Evolutionary conservation across 2,329 filamentous ascomycete genomes (phyloP).

Genomic region (Fusarium globosum): DNA sequence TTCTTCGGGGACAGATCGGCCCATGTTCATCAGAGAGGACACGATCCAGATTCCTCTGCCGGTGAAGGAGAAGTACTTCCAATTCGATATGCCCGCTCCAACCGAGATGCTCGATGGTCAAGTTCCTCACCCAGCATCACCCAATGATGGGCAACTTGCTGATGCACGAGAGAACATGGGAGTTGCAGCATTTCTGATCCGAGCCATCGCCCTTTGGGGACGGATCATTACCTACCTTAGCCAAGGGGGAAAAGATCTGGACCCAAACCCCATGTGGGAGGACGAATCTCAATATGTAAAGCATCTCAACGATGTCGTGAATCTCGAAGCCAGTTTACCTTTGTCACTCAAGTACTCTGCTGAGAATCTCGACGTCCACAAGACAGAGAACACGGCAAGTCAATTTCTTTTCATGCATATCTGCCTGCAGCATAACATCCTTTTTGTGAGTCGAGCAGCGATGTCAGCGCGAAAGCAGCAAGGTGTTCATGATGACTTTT

Average conservation of each 20-base stretch:
- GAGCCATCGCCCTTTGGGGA: conserved; percentile 88
- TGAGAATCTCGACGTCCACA: conserved; percentile 87
- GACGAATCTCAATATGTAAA: conserved; percentile 79
- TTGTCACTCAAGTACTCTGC: conserved; percentile 76
- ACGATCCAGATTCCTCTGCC: conserved; percentile 90
- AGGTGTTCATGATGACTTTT: conserved; percentile 81
- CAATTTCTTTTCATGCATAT: conserved; percentile 95
- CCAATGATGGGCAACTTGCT: conserved; percentile 71
- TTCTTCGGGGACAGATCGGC: conserved; percentile 92
- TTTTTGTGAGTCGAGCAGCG: conserved; percentile 91
- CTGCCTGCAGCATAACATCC: conserved; percentile 85
- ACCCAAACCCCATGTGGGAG: conserved; percentile 83
- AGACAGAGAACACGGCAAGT: conserved; percentile 85
- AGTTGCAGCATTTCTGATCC: conserved; percentile 89
- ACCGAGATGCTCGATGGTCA: conserved; percentile 85
- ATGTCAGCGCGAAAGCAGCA: conserved; percentile 76
- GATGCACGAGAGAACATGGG: conserved; percentile 89
- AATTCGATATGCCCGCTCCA: conserved; percentile 87
- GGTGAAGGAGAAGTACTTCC: conserved; percentile 89
- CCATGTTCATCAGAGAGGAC: conserved; percentile 90
- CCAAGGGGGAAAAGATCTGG: conserved; percentile 84
- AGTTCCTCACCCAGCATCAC: conserved; percentile 70
- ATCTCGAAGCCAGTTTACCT: conserved; percentile 77
- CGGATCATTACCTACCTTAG: conserved; percentile 90
- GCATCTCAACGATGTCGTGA: conserved; percentile 77